Evolutionary conservation across 768 basidiomycete genomes (phyloP).

Genomic region (Baorangia bicolor): DNA sequence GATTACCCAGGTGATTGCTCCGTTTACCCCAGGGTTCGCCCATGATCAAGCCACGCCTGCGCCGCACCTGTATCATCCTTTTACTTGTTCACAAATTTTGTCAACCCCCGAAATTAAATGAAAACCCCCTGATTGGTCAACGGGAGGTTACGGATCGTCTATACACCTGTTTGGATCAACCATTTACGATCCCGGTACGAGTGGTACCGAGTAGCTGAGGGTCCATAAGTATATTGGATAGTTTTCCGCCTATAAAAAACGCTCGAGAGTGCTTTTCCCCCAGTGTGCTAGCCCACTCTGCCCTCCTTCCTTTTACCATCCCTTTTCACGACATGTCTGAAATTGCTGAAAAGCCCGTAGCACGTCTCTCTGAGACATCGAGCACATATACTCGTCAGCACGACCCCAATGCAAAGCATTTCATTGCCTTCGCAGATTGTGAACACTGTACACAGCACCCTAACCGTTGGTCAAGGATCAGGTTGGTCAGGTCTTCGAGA

Average conservation of each 20-base stretch:
- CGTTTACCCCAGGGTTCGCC: neutral
- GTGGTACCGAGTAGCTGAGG: neutral
- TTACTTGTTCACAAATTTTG: neutral
- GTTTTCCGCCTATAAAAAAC: slow-evolving; percentile 24
- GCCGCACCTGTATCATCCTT: neutral
- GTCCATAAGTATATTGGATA: neutral
- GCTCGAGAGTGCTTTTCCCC: neutral
- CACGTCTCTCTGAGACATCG: slow-evolving; percentile 21
- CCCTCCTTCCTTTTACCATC: neutral
- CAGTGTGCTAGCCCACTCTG: neutral
- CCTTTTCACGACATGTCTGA: slow-evolving; percentile 21
- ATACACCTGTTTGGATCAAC: neutral
- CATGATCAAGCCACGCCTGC: neutral
- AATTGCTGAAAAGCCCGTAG: slow-evolving; percentile 13
- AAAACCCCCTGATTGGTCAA: slow-evolving; percentile 1
- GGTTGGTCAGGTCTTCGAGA: slow-evolving; percentile 34
- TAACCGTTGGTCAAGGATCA: slow-evolving; percentile 55
- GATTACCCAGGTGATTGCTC: slow-evolving; percentile 11
- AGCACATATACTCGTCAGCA: slow-evolving; percentile 10
- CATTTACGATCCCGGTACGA: slow-evolving; percentile 4
- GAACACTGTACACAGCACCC: slow-evolving; percentile 41
- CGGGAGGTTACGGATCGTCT: neutral
- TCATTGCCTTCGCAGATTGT: slow-evolving; percentile 26
- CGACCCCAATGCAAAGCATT: neutral
- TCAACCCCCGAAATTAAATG: slow-evolving; percentile 6